phyloP scores from a whole-genome alignment of 2,329 filamentous ascomycete species.

The Blumeriella jaapii region DNA sequence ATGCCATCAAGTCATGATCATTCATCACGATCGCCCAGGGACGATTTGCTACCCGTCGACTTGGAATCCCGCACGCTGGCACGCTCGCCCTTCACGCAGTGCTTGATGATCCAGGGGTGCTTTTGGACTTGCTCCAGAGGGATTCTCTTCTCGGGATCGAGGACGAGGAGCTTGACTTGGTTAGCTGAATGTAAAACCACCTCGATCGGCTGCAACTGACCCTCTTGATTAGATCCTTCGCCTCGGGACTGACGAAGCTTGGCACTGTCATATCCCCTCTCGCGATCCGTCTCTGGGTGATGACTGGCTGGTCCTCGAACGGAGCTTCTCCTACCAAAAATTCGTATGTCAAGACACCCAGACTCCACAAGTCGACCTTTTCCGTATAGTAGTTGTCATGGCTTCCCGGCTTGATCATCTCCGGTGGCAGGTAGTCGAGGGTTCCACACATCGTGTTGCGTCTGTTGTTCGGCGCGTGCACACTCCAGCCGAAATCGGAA shows the following conservation, averaged over 20 bases:
- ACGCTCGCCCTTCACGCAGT: conserved; percentile 49
- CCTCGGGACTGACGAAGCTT: conserved; percentile 80
- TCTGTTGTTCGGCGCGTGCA: conserved; percentile 90
- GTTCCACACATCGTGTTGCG: conserved; percentile 95
- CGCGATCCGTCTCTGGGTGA: conserved; percentile 85
- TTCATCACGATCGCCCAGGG: conserved; percentile 18
- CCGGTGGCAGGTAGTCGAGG: conserved; percentile 90
- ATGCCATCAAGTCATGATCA: conserved; percentile 20
- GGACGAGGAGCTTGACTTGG: conserved; percentile 58
- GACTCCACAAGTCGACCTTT: conserved; percentile 92
- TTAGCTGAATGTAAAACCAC: conserved; percentile 15
- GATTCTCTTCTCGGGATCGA: conserved; percentile 89
- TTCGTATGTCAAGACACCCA: conserved; percentile 92
- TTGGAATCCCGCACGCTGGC: conserved; percentile 26
- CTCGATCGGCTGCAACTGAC: conserved; percentile 36
- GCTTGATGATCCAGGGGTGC: conserved; percentile 95
- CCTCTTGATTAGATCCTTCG: conserved; percentile 82
- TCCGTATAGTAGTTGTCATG: conserved; percentile 85
- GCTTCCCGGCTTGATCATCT: conserved; percentile 82
- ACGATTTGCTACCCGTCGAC: conserved; percentile 24
- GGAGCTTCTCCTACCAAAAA: conserved; percentile 93
- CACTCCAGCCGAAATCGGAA: conserved; percentile 96
- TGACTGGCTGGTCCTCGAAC: conserved; percentile 88
- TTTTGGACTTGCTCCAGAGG: conserved; percentile 76
- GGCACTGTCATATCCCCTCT: conserved; percentile 88